These are phyloP conservation scores for Rhizophagus clarus DNA, from an alignment of 192 early-diverging fungal genomes.

Conservation along the genomic window DNA sequence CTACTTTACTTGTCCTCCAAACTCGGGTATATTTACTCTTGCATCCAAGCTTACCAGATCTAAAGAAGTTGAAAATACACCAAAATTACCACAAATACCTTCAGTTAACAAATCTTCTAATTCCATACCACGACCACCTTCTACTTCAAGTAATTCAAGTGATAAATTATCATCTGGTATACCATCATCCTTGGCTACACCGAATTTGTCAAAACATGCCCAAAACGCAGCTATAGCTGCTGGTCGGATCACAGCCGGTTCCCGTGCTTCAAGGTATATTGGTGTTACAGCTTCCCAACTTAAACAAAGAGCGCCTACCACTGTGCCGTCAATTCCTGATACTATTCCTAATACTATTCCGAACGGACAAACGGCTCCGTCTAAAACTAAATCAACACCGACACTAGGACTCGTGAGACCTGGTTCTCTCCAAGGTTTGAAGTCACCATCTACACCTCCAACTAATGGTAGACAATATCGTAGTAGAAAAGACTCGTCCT, in stretches of 20 bases:
- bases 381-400: neutral
- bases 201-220: slow-evolving; percentile 30
- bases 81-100: slow-evolving; percentile 21
- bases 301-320: slow-evolving; percentile 38
- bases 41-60: slow-evolving; percentile 58
- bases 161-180: slow-evolving; percentile 24
- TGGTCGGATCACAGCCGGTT: slow-evolving; percentile 54
- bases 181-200: slow-evolving; percentile 10
- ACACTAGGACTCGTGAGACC: neutral
- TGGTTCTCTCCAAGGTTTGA: neutral
- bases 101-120: neutral
- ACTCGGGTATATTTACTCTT: slow-evolving; percentile 72
- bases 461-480: neutral
- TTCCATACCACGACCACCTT: slow-evolving; percentile 31
- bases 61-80: slow-evolving; percentile 31
- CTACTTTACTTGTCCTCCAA: slow-evolving; percentile 72
- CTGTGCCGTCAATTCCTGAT: neutral
- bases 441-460: neutral
- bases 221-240: slow-evolving; percentile 50
- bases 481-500: neutral
- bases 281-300: slow-evolving; percentile 59
- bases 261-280: slow-evolving; percentile 59
- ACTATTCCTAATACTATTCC: neutral
- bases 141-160: slow-evolving; percentile 24
- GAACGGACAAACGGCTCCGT: neutral